phyloP scores from a whole-genome alignment of 1,284 basidiomycete genomes.

The Fistulinella cinereoalba region DNA sequence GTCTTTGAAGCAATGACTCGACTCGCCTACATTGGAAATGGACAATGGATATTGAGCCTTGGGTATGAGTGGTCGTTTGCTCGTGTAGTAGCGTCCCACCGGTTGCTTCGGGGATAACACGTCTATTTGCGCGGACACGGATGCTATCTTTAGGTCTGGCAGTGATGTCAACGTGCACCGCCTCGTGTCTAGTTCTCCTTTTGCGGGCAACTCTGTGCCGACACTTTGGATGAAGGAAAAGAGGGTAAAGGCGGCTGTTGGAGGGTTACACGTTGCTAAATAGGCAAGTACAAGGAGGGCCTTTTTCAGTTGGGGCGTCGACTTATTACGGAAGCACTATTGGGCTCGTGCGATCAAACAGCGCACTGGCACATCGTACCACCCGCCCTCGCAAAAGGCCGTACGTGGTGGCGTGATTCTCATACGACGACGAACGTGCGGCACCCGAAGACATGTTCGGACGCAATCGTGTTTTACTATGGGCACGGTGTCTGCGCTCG shows the following conservation, averaged over 20 bases:
- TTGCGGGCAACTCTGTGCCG: conserved; percentile 17
- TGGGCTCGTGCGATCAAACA: not conserved
- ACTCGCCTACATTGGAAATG: conserved; percentile 3
- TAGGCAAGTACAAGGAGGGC: not conserved
- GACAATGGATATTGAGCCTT: too few relatives aligned
- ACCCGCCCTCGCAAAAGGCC: too few relatives aligned
- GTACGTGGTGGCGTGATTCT: not conserved
- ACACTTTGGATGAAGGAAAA: not conserved
- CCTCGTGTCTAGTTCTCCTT: conserved; percentile 18
- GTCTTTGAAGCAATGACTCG: too few relatives aligned
- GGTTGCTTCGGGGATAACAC: conserved; percentile 22
- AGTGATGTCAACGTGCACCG: not conserved
- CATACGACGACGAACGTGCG: too few relatives aligned
- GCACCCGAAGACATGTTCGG: too few relatives aligned
- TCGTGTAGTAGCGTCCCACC: too few relatives aligned
- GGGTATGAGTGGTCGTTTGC: too few relatives aligned
- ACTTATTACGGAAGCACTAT: too few relatives aligned
- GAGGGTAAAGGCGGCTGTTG: not conserved
- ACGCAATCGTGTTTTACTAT: too few relatives aligned
- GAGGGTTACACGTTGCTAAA: not conserved
- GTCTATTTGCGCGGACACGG: conserved; percentile 5
- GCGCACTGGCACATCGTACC: too few relatives aligned
- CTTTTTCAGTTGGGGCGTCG: too few relatives aligned
- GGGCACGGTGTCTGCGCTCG: too few relatives aligned
- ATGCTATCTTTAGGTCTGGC: conserved; percentile 1